Base-by-base conservation (phyloP, 2,329 filamentous ascomycete genomes). In the Verticillium albo-atrum region DNA sequence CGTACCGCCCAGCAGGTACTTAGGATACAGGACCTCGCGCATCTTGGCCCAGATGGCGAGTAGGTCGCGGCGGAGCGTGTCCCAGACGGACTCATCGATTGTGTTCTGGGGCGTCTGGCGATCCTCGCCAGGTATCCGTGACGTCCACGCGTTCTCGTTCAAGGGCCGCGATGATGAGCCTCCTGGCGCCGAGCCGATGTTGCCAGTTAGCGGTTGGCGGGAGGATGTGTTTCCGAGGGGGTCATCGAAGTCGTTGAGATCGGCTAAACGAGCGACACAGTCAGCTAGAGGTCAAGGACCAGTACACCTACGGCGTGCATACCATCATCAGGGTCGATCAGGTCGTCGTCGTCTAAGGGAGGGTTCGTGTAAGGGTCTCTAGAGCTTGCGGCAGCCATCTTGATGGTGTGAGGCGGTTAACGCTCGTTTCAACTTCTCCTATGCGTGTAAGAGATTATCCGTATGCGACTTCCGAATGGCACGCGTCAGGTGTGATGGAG, bases 31-130 rank as follows among this genome's bases (percentile, higher is more conserved):
- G 42, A 99, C 95, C 80, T 97, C 94, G 74, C 91, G 89, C 88
- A 99, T 92, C 82, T 99, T 99, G 77, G 91, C 90, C 94, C 95
- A 98, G 35, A 98, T 92, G 27, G 92, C 95, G 7, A 94, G 77
- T 65, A 99, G 79, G 74, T 99, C 95, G 66, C 95, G 89, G 57
- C 90, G 91, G 62, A 99, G 81, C n/a, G 95, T 99, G 51, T 94
- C 91, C 95, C 95, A 99, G 47, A 99, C 95, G 2, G 88, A 89
- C 78, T 99, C 95, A 75, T 99, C 95, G 74, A 99, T 96, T 53
- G 95, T 99, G 77, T 96, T 96, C 65, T 89, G 87, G 7, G 92
- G 86, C 17, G 95, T 93, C 64, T 89, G 85, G 58, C 95, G 90
- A 78, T 99, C 95, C 75, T 98, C 94, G 66, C 95, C 95, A 2